phyloP scores from a whole-genome alignment of 2,329 filamentous ascomycete genomes.

The Fusarium hainanense region DNA sequence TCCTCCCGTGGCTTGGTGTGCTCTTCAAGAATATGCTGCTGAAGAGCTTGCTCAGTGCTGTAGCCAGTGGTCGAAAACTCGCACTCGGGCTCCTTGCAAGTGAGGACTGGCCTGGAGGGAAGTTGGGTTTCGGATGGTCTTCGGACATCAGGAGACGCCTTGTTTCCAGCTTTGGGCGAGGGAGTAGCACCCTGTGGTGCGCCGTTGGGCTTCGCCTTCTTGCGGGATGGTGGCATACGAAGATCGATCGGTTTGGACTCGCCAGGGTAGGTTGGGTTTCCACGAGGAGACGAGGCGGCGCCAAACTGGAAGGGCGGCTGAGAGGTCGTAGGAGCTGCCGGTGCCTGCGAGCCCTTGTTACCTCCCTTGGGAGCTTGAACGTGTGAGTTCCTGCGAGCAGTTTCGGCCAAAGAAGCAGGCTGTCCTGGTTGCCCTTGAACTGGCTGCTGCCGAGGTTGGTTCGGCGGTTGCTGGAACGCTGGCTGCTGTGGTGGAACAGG shows the following conservation, averaged over 20 bases:
- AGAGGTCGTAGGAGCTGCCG: slow-evolving; percentile 66
- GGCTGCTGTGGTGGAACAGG: slow-evolving; percentile 50
- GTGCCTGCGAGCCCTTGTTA: slow-evolving; percentile 61
- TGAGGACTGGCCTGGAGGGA: slow-evolving; percentile 56
- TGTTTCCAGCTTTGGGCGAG: slow-evolving; percentile 62
- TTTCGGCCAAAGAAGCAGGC: slow-evolving; percentile 55
- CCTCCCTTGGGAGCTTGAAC: slow-evolving; percentile 53
- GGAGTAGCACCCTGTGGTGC: slow-evolving; percentile 55
- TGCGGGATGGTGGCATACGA: slow-evolving; percentile 67
- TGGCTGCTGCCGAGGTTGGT: slow-evolving; percentile 42
- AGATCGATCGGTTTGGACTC: slow-evolving; percentile 66
- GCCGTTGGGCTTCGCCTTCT: slow-evolving; percentile 63
- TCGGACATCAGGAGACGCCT: slow-evolving; percentile 59
- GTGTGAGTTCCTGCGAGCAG: slow-evolving; percentile 64
- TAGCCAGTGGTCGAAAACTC: slow-evolving; percentile 63
- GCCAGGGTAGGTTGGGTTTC: slow-evolving; percentile 66
- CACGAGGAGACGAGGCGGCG: slow-evolving; percentile 67
- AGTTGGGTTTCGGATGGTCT: slow-evolving; percentile 46
- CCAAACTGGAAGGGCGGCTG: slow-evolving; percentile 69
- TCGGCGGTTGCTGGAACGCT: slow-evolving; percentile 51
- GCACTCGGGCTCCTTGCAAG: slow-evolving; percentile 67
- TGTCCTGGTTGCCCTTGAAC: slow-evolving; percentile 40
- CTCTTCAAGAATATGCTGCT: slow-evolving; percentile 67
- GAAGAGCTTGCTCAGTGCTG: slow-evolving; percentile 64
- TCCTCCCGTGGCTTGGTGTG: slow-evolving; percentile 67